These are phyloP conservation scores for Arthrinium phaeospermum DNA, from an alignment of 2,329 filamentous ascomycete species.

Conservation along the genomic window DNA sequence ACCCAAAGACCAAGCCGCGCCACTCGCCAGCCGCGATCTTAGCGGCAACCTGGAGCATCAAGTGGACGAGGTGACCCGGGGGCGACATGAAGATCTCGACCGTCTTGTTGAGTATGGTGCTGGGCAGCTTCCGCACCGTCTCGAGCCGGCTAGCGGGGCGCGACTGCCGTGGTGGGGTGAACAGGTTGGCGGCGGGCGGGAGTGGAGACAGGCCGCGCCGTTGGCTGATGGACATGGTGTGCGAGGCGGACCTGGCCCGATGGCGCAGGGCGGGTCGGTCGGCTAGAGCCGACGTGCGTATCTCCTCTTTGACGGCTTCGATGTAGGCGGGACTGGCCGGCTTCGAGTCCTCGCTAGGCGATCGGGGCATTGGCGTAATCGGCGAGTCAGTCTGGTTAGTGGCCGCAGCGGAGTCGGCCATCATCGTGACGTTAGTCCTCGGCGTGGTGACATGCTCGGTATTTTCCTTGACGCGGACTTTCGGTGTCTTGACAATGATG, in stretches of 20 bases:
- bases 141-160: conserved; percentile 47
- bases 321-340: conserved; percentile 20
- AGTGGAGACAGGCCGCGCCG: conserved; percentile 69
- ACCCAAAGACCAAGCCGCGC: conserved; percentile 64
- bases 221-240: conserved; percentile 54
- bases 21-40: conserved; percentile 71
- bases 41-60: conserved; percentile 83
- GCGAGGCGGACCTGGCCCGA: conserved; percentile 57
- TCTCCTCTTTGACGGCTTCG: conserved; percentile 14
- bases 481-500: conserved; percentile 44
- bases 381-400: conserved; percentile 36
- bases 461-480: conserved; percentile 35
- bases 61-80: conserved; percentile 76
- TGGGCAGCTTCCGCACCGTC: conserved; percentile 58
- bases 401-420: conserved; percentile 36
- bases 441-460: conserved; percentile 44
- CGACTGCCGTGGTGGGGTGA: conserved; percentile 52
- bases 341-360: conserved; percentile 21
- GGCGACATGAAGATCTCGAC: conserved; percentile 78
- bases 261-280: conserved; percentile 53
- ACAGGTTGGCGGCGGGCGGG: conserved; percentile 70
- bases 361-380: conserved; percentile 25
- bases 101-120: conserved; percentile 76
- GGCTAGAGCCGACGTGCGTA: conserved; percentile 37
- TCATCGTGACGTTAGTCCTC: conserved; percentile 37